Evolutionary conservation across 306 rosid genomes (phyloP), one percentile per base, ranked within the genome.

Genomic region (Quercus wislizeni): DNA sequence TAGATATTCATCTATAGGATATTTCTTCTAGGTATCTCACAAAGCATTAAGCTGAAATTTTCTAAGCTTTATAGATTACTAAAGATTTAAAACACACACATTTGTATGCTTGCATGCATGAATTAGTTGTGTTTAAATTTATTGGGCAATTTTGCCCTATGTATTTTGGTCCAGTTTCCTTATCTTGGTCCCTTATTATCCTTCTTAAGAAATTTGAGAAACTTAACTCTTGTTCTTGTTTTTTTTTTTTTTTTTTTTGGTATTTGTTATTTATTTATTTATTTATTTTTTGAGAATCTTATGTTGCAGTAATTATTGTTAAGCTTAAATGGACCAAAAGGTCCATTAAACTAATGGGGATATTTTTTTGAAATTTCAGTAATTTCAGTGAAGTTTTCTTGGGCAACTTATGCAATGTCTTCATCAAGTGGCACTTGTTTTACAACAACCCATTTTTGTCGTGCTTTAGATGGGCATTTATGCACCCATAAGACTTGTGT

Each of bases 1-100:
- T 79, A 95, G 99, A 92, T 86, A 92, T 95, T 81, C 93, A 94
- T 57, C 96, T 91, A 15, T 95, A 97, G 99, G 92, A 95, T 84
- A 69, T 95, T 51, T 91, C 96, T 63, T 80, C 91, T 77, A 89
- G 98, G 99, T 92, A 92, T 69, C 25, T 9, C 43, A 11, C 1
- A 18, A 31, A 33, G 55, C 80, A 4, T 57, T 74, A n/a, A 25
- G n/a, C 13, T 76, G 57, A 67, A 8, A 49, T 18, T 35, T 78
- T 57, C 41, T 15, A 62, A 33, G 69, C 43, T 61, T 17, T 67
- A 41, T 19, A 12, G 27, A 13, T 4, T 18, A 25, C 30, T 27
- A 55, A 19, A 25, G 21, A 10, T 43, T 43, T 43, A 31, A 62
- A 1, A 5, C 19, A 62, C 14, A 2, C 38, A 27, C 35, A 62